A percentile compares a stretch with the other conserved stretches of the same genome.
Conservation (phyloP, 2,329 filamentous ascomycete species). For the Diaporthe vexans region DNA sequence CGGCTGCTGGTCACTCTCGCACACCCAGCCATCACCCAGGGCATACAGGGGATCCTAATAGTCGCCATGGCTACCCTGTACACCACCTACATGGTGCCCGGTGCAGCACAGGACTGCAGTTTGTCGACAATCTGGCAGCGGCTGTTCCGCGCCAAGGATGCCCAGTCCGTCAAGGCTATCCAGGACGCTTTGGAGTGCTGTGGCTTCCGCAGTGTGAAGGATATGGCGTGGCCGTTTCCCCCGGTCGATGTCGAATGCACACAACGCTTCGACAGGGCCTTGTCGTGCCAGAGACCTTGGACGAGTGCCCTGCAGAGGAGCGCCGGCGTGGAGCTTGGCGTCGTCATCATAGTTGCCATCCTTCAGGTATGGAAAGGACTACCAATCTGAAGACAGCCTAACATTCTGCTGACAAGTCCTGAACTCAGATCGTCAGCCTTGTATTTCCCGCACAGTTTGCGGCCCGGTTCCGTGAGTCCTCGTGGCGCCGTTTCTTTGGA, state of each 20-base stretch:
- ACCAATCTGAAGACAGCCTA: background rate
- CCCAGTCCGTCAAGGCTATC: conserved; percentile 65
- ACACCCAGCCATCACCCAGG: conserved; percentile 54
- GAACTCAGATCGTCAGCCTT: conserved; percentile 26
- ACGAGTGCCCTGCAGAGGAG: conserved; percentile 65
- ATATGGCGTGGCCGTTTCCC: conserved; percentile 75
- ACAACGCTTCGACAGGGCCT: conserved; percentile 59
- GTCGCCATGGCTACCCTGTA: conserved; percentile 62
- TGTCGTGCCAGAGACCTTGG: conserved; percentile 69
- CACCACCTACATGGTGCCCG: conserved; percentile 52
- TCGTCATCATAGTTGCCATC: conserved; percentile 66
- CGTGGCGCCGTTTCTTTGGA: conserved; percentile 21
- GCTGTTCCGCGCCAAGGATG: conserved; percentile 67
- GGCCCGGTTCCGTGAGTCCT: background rate
- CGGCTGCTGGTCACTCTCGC: conserved; percentile 44
- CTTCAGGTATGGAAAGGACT: conserved; percentile 62
- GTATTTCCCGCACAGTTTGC: conserved; percentile 25
- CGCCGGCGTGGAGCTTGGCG: conserved; percentile 67
- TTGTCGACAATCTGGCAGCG: conserved; percentile 69
- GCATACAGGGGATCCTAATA: conserved; percentile 58
- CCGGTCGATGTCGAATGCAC: conserved; percentile 55
- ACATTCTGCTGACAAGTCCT: background rate
- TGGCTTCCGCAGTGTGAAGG: conserved; percentile 68
- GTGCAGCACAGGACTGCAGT: conserved; percentile 60
- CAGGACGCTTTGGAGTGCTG: conserved; percentile 79